Conservation (phyloP, 768 basidiomycete species). For the Hydnomerulius pinastri region DNA sequence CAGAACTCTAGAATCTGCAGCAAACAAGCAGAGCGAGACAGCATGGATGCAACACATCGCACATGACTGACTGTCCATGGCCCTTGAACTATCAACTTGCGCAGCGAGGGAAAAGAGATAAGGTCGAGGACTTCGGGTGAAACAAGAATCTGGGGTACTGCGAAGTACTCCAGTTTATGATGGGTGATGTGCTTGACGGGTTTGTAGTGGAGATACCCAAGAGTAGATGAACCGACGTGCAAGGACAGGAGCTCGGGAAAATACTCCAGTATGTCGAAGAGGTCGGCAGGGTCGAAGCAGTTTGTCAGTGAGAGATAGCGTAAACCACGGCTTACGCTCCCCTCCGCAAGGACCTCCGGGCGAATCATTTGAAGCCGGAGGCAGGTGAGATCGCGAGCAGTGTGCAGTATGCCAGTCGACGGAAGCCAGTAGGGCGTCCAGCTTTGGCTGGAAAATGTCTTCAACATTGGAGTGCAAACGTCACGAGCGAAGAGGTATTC, state of each 20-base stretch:
- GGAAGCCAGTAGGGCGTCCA: no score
- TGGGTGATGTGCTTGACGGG: neutral
- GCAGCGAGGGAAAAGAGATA: neutral
- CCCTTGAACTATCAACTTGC: neutral
- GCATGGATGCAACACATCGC: neutral
- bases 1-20: neutral
- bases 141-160: neutral
- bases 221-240: neutral
- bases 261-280: neutral
- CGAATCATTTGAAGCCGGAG: neutral
- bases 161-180: neutral
- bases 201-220: neutral
- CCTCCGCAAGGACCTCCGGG: neutral
- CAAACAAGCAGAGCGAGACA: neutral
- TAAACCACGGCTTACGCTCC: neutral
- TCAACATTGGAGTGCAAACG: neutral
- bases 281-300: neutral
- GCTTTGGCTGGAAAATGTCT: no score
- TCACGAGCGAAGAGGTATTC: neutral
- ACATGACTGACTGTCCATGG: neutral
- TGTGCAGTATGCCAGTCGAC: no score
- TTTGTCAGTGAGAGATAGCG: neutral
- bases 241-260: neutral
- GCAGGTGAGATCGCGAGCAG: no score
- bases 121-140: neutral